phyloP scores from a whole-genome alignment of 169 alveolate genomes.

The Theileria orientalis region DNA sequence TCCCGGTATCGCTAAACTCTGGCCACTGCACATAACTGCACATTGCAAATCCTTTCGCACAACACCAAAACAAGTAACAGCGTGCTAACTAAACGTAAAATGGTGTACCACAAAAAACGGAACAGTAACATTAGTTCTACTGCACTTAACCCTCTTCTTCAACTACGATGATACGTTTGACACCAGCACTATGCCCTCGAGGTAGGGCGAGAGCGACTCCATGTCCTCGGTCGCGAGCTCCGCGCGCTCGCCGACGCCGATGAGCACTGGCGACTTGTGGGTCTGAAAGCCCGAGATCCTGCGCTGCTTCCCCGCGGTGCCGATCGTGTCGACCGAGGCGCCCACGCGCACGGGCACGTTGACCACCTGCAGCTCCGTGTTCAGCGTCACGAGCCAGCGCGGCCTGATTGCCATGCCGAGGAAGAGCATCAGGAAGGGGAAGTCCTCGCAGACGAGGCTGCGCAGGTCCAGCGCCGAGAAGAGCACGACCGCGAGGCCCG shows the following conservation, averaged over 20 bases:
- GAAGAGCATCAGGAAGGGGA: constrained; percentile 91
- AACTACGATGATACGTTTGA: background rate
- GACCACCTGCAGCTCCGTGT: constrained; percentile 88
- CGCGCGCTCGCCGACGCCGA: constrained; percentile 89
- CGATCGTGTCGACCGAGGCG: constrained; percentile 93
- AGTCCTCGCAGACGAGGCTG: constrained; percentile 81
- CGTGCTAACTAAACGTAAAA: no score
- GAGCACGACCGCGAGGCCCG: constrained; percentile 88
- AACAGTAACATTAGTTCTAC: no score
- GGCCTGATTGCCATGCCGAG: constrained; percentile 92
- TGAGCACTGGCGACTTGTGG: constrained; percentile 96
- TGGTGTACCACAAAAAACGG: no score
- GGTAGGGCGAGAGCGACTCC: constrained; percentile 41
- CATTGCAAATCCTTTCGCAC: no score
- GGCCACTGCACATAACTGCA: no score
- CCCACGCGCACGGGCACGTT: constrained; percentile 84
- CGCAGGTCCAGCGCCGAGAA: constrained; percentile 88
- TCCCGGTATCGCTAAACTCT: no score
- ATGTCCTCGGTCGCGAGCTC: constrained; percentile 88
- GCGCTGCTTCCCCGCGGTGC: constrained; percentile 96
- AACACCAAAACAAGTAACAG: no score
- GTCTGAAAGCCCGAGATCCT: constrained; percentile 98
- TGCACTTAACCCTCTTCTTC: no score
- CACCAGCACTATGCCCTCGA: constrained; percentile 58
- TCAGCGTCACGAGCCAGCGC: constrained; percentile 82